Conservation (phyloP, 306 rosid species). For the Sphenostylis stenocarpa region DNA sequence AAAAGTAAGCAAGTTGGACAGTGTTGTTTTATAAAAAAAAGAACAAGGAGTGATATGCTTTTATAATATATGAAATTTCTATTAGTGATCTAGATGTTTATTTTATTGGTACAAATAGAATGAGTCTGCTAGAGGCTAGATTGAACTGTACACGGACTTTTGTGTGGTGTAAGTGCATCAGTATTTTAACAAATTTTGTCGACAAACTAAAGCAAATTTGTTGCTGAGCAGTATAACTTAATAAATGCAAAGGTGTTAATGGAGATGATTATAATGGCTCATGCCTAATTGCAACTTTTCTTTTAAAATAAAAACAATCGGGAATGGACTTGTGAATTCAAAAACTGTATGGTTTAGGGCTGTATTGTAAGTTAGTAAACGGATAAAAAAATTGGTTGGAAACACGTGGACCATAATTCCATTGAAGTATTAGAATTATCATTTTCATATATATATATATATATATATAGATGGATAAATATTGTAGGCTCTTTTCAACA, state of each 20-base stretch:
- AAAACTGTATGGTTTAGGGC: neutral
- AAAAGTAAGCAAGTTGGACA: neutral
- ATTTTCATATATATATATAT: neutral
- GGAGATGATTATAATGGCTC: neutral
- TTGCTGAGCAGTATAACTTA: neutral
- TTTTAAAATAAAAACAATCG: neutral
- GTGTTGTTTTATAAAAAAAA: neutral
- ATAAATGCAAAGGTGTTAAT: neutral
- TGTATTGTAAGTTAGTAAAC: neutral
- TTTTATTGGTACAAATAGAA: neutral
- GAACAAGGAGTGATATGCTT: neutral
- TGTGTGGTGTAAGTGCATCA: neutral
- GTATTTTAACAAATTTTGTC: neutral
- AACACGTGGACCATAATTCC: neutral
- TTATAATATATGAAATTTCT: neutral
- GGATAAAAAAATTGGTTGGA: neutral
- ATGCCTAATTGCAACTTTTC: neutral
- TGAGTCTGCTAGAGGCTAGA: neutral
- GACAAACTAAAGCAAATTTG: conserved; percentile 1
- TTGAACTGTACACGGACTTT: neutral
- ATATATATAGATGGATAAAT: neutral
- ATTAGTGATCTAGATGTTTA: neutral
- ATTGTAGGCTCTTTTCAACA: neutral
- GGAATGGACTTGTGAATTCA: neutral
- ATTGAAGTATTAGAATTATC: neutral